Conservation (phyloP, 768 basidiomycete genomes). For the Boletus rex-veris region DNA sequence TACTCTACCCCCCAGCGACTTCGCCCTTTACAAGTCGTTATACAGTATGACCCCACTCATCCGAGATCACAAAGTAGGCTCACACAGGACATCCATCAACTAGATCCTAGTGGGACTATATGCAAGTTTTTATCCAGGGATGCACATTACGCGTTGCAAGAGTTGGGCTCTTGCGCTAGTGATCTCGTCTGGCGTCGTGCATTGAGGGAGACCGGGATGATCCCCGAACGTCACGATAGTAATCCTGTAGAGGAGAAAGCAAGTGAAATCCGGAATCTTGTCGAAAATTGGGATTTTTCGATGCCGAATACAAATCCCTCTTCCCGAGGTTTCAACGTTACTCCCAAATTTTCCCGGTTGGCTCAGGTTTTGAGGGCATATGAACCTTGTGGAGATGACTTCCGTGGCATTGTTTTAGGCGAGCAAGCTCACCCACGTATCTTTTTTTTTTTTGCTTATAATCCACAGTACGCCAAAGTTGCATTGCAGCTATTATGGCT, state of each 20-base stretch:
- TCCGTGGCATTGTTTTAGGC: slow-evolving; percentile 73
- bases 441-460: slow-evolving; percentile 21
- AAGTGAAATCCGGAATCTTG: slow-evolving; percentile 33
- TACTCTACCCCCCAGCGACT: slow-evolving; percentile 36
- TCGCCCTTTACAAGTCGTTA: slow-evolving; percentile 48
- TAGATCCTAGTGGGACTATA: slow-evolving; percentile 39
- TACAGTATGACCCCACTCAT: slow-evolving; percentile 48
- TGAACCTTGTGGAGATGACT: slow-evolving; percentile 48
- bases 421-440: slow-evolving; percentile 28
- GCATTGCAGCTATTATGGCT: slow-evolving; percentile 53
- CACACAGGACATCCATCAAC: slow-evolving; percentile 43
- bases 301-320: slow-evolving; percentile 59
- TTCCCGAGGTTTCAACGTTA: slow-evolving; percentile 62
- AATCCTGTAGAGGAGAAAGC: slow-evolving; percentile 26
- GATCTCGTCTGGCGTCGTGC: slow-evolving; percentile 68
- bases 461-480: slow-evolving; percentile 47
- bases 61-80: slow-evolving; percentile 39
- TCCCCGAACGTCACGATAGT: slow-evolving; percentile 36
- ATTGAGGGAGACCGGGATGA: slow-evolving; percentile 34
- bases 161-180: slow-evolving; percentile 66
- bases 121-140: slow-evolving; percentile 44
- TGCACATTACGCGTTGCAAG: slow-evolving; percentile 44
- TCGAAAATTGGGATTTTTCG: slow-evolving; percentile 61
- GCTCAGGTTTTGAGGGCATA: slow-evolving; percentile 57
- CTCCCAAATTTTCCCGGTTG: slow-evolving; percentile 61